A percentile compares a stretch with the other conserved stretches of the same genome.
These are phyloP conservation scores for Sclerotinia minor DNA, from an alignment of 2,329 filamentous ascomycete species.

Conservation along the genomic window DNA sequence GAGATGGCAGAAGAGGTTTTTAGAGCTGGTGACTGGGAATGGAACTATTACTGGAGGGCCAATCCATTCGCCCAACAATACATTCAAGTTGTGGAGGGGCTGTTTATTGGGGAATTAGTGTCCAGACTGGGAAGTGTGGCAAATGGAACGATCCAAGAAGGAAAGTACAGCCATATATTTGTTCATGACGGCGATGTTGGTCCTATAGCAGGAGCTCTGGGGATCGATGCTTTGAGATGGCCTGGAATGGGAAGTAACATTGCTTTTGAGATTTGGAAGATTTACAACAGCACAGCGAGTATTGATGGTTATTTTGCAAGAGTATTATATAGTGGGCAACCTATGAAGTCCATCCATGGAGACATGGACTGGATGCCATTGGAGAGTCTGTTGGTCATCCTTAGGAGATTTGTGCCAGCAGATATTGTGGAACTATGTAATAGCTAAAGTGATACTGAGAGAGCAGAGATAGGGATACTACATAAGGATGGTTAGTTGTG, in stretches of 20 bases:
- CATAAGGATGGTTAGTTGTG: neutral
- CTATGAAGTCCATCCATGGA: slow-evolving; percentile 34
- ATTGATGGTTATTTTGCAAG: slow-evolving; percentile 28
- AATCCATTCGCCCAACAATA: slow-evolving; percentile 43
- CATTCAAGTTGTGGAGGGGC: slow-evolving; percentile 43
- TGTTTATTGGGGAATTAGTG: slow-evolving; percentile 45
- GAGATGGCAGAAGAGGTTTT: slow-evolving; percentile 44
- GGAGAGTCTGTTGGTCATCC: slow-evolving; percentile 26
- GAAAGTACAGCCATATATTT: slow-evolving; percentile 40
- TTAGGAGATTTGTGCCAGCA: slow-evolving; percentile 32
- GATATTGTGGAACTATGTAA: slow-evolving; percentile 31
- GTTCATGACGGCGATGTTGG: slow-evolving; percentile 45
- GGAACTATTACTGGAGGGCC: slow-evolving; percentile 46
- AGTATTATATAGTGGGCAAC: slow-evolving; percentile 40
- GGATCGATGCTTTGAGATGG: slow-evolving; percentile 44
- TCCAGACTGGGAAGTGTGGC: slow-evolving; percentile 39
- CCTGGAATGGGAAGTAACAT: slow-evolving; percentile 45
- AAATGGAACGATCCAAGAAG: slow-evolving; percentile 28
- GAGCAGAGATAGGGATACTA: too few relatives aligned
- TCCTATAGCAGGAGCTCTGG: slow-evolving; percentile 37
- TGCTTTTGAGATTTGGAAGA: slow-evolving; percentile 45
- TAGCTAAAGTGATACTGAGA: neutral
- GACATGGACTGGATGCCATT: slow-evolving; percentile 35
- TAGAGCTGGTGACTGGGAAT: slow-evolving; percentile 46
- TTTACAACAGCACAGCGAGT: neutral